These are phyloP conservation scores for Tricholoma bakamatsutake DNA, from an alignment of 768 basidiomycete genomes.

Conservation along the genomic window DNA sequence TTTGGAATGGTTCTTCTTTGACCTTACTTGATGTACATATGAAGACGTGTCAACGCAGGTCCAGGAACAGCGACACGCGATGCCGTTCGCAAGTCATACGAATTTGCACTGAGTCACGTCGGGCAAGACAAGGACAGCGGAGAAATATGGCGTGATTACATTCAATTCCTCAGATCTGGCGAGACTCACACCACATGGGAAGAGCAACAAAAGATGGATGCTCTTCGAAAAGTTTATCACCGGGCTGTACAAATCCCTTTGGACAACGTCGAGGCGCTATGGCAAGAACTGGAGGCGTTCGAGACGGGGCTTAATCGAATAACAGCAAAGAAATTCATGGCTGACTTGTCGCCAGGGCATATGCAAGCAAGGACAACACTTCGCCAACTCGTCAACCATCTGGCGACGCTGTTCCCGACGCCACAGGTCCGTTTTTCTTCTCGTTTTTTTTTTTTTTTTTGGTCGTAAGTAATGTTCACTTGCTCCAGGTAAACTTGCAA, in stretches of 20 bases:
- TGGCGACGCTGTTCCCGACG: constrained; percentile 52
- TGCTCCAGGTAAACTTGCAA: constrained; percentile 21
- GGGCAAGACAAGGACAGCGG: constrained; percentile 91
- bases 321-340: constrained; percentile 94
- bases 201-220: constrained; percentile 92
- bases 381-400: constrained; percentile 69
- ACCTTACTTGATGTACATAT: background rate
- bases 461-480: background rate
- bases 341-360: constrained; percentile 86
- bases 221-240: constrained; percentile 86
- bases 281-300: constrained; percentile 92
- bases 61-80: constrained; percentile 64
- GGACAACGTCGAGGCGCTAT: constrained; percentile 86
- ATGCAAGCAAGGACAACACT: constrained; percentile 93
- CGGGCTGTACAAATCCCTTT: constrained; percentile 92
- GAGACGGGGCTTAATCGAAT: constrained; percentile 86
- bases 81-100: constrained; percentile 82
- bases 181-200: constrained; percentile 90
- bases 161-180: constrained; percentile 77
- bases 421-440: background rate
- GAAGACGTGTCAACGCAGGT: constrained; percentile 62
- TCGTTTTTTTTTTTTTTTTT: background rate
- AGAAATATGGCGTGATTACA: constrained; percentile 92
- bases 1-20: background rate
- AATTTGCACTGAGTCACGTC: constrained; percentile 84